Base-by-base conservation (phyloP, 441 rosid genomes). In the California macrophylla region DNA sequence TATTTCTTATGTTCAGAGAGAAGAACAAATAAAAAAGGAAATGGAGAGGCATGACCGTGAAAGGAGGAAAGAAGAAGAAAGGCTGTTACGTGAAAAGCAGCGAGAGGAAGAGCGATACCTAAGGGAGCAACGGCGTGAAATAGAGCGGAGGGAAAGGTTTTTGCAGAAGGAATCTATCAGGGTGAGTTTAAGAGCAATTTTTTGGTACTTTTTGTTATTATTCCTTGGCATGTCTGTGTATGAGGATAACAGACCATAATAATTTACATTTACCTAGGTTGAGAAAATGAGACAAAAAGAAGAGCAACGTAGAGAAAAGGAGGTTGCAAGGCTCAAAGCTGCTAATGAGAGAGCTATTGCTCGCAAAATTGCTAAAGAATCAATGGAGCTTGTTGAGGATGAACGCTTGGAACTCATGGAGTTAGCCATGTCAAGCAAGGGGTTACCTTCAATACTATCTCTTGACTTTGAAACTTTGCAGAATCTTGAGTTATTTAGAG, bases 391-490 rank as follows among this genome's bases (percentile, higher is more conserved):
- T 58, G 75, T 88, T 71, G 98, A 93, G 69, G 98, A 93, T 73
- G 96, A 89, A 65, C 93, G 85, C 30, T 71, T 93, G 79, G 98
- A 93, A 76, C 95, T 93, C 78, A 88, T 93, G 98, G 98, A 93
- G 67, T 65, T 87, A 32, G 98, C 93, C 78, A 85, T 91, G 12
- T 79, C 79, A 67, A 73, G 83, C 77, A 87, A 85, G 81, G 94
- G 93, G 69, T 81, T 89, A 72, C 84, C 90, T 75, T 88, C 93
- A 45, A 77, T 86, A 71, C 67, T 79, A 58, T 83, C 91, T 54
- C 87, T 93, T 16, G 94, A 88, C 74, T 82, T 80, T 71, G 96
- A 93, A 76, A 81, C 88, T 65, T 72, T 89, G 80, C 91, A 90
- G 69, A 85, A 83, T 76, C 97, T 93, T 24, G 90, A 93, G 76